Evolutionary conservation across 1,284 basidiomycete species (phyloP), one percentile per base, ranked within the genome.

Genomic region (Ceratobasidium sp.): DNA sequence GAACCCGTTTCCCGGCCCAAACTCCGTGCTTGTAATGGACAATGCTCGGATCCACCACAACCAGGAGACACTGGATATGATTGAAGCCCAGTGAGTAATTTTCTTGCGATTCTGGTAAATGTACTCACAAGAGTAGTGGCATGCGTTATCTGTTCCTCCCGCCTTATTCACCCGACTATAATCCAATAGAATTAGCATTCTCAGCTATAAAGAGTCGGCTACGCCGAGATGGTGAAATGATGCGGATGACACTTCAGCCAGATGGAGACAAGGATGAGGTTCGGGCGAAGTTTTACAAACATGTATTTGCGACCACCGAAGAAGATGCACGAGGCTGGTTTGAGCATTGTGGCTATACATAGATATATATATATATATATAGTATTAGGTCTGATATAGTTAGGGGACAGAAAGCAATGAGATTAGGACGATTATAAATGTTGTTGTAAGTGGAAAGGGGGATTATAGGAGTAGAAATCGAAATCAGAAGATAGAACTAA

Each of bases 1-100:
- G 82, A 75, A 81, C 6, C 80, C 80, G 5, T 83, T 74, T 67
- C 82, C 81, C 1, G 57, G 32, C 3, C 71, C 72, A 8, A 80
- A 82, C 41, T 81, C 79, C 6, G 80, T 82, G 0, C 43, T 82
- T 28, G 75, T 81, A 10, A 79, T 81, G 78, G 81, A 82, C 73
- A 82, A 82, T 74, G 77, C 78, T 23, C 59, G 74, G 10, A 80
- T 81, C 43, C 81, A 82, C 71, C 76, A 80, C 28, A 46, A 73
- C 34, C 67, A 71, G 12, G 80, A 75, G 10, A 59, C 81, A n/a
- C 65, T 71, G 28, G 78, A 82, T 53, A 74, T 81, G 71, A 74
- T 82, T 28, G 76, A 78, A 62, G 77, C 71, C 34, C 62, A 78
- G 81, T 82, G 74, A 43, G 76, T 64, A 45, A 14, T 52, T 57